phyloP scores from a whole-genome alignment of 306 rosid species.

The Canavalia gladiata region DNA sequence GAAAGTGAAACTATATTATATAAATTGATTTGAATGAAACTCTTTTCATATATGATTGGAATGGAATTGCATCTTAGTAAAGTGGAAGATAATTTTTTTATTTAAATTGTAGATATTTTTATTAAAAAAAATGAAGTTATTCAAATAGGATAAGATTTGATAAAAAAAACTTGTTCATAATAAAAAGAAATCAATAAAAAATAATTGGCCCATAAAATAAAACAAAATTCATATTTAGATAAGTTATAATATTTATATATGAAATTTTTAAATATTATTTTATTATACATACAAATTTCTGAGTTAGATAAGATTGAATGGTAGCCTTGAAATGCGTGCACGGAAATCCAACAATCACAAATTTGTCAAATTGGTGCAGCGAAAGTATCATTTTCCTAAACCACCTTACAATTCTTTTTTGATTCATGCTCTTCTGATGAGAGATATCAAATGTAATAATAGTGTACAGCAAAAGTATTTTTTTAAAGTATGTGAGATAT shows the following conservation, averaged over 20 bases:
- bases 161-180: too few relatives aligned
- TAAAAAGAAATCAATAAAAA: too few relatives aligned
- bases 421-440: not conserved
- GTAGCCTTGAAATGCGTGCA: conserved; percentile 60
- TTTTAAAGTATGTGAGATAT: too few relatives aligned
- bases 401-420: conserved; percentile 6
- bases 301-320: conserved; percentile 46
- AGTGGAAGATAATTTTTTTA: not conserved
- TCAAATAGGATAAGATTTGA: too few relatives aligned
- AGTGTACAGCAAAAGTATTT: too few relatives aligned
- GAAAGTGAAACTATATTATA: not conserved
- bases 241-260: not conserved
- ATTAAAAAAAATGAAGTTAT: too few relatives aligned
- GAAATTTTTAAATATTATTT: too few relatives aligned
- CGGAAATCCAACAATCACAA: conserved; percentile 50
- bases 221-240: conserved; percentile 49
- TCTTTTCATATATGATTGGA: not conserved
- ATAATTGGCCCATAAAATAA: not conserved
- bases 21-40: conserved; percentile 11
- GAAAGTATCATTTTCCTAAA: conserved; percentile 28
- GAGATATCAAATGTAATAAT: not conserved
- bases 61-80: not conserved
- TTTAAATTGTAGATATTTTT: too few relatives aligned
- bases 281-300: too few relatives aligned
- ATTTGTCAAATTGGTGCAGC: conserved; percentile 7